Base-by-base conservation (phyloP, 352 stramenopile species). In the Phytophthora agathidicida region DNA sequence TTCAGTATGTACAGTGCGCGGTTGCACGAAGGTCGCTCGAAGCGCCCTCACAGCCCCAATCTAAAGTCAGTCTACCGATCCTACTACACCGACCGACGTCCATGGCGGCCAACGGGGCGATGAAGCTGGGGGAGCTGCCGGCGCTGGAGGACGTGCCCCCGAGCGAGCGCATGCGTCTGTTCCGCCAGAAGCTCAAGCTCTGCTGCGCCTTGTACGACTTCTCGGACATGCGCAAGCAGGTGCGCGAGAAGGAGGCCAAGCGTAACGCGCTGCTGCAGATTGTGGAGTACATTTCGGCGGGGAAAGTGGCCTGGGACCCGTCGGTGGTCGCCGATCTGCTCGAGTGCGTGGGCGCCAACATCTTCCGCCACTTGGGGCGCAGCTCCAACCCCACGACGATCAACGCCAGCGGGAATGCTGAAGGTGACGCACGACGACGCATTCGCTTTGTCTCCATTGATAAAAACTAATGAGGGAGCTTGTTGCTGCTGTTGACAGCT, bases 201-300 rank as follows among this genome's bases (percentile, higher is more conserved):
- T 88, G 78, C 54, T 75, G 64, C 41, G 68, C 65, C 42, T 52
- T 88, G 24, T 82, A 84, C 56, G 78, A 88, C 47, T 88, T 88
- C 50, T 64, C 52, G 13, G 75, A 88, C 37, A 71, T 77, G 51
- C 73, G 75, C 39, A 85, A 83, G 26, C 73, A 88, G 17, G 69
- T 83, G 52, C 75, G 78, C 19, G 78, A 88, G 63, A 88, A 88
- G 35, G 78, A 88, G 45, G 73, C 68, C 58, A 99, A 99, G 80
- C 86, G 96, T 32, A 96, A 98, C 57, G 98, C 96, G 10, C 73
- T 99, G 31, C 78, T 99, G 24, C 96, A 99, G 69, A 85, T 99
- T 8, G 95, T 98, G 19, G 96, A 99, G 73, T 98, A 98, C 23
- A 98, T 98, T 61, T 97, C 91, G 17, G 66, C 71, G 28, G 86